Conservation (phyloP, 2,329 filamentous ascomycete species). For the Hymenoscyphus occultus region DNA sequence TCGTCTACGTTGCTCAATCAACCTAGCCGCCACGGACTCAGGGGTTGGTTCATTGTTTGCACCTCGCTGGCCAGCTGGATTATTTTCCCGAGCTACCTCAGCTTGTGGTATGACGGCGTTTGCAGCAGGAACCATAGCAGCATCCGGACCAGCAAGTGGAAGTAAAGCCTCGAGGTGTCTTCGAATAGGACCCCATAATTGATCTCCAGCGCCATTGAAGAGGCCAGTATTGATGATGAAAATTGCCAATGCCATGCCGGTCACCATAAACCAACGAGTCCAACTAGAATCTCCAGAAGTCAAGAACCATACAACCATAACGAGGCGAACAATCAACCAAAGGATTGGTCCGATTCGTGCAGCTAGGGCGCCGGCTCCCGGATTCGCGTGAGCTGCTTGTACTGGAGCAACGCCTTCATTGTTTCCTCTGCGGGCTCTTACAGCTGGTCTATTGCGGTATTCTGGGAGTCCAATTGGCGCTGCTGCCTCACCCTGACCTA, state of each 20-base stretch:
- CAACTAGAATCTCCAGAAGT: slow-evolving; percentile 56
- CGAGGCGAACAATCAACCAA: slow-evolving; percentile 58
- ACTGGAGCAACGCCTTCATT: slow-evolving; percentile 12
- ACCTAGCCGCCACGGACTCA: slow-evolving; percentile 50
- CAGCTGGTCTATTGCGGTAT: slow-evolving; percentile 28
- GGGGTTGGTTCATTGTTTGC: slow-evolving; percentile 42
- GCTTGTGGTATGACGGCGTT: slow-evolving; percentile 33
- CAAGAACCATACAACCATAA: slow-evolving; percentile 63
- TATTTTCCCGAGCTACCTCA: slow-evolving; percentile 4
- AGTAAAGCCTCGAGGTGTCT: slow-evolving; percentile 59
- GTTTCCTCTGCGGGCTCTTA: slow-evolving; percentile 11
- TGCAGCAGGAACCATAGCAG: slow-evolving; percentile 34
- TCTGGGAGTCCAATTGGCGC: slow-evolving; percentile 25
- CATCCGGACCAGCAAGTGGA: slow-evolving; percentile 46
- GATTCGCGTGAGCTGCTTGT: slow-evolving; percentile 29
- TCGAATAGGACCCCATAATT: slow-evolving; percentile 54
- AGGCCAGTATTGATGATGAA: slow-evolving; percentile 60
- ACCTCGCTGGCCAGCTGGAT: slow-evolving; percentile 9
- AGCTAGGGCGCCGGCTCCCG: slow-evolving; percentile 32
- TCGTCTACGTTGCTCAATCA: slow-evolving; percentile 46
- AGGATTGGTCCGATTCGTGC: slow-evolving; percentile 54
- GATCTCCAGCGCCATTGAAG: slow-evolving; percentile 53
- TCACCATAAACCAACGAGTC: slow-evolving; percentile 56
- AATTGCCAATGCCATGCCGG: slow-evolving; percentile 51
- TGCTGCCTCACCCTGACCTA: slow-evolving; percentile 12